Conservation (phyloP, 176 grass and related monocot species). For the Urochloa ruziziensis region DNA sequence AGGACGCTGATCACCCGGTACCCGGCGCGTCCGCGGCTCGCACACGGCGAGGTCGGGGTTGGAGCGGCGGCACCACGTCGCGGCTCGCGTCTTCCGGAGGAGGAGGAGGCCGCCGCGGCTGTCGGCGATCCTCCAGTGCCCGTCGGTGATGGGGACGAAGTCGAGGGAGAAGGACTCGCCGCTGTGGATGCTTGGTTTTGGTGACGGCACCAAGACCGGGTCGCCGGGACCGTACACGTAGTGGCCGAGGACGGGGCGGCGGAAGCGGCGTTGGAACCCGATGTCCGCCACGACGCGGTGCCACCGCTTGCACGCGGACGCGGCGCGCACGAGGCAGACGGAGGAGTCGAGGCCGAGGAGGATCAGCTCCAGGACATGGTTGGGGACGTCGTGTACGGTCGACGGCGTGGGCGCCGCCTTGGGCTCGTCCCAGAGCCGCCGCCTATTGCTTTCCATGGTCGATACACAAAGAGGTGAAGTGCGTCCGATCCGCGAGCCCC, state of each 20-base stretch:
- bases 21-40: neutral
- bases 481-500: no score
- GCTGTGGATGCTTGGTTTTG: neutral
- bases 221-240: neutral
- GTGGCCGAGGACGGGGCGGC: neutral
- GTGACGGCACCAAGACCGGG: neutral
- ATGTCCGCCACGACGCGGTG: neutral
- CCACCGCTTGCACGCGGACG: conserved; percentile 19
- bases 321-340: conserved; percentile 11
- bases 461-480: no score
- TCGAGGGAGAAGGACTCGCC: conserved; percentile 10
- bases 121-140: neutral
- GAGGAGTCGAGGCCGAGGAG: neutral
- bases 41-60: neutral
- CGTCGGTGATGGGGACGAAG: neutral
- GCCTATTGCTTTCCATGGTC: no score
- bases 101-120: conserved; percentile 7
- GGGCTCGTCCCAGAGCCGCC: no score
- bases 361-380: conserved; percentile 3
- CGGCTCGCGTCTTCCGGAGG: neutral
- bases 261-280: neutral
- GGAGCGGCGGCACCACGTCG: no score
- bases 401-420: neutral
- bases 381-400: conserved; percentile 1
- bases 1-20: neutral